Evolutionary conservation across 2,329 filamentous ascomycete genomes (phyloP).

Genomic region (Polytolypa hystricis): DNA sequence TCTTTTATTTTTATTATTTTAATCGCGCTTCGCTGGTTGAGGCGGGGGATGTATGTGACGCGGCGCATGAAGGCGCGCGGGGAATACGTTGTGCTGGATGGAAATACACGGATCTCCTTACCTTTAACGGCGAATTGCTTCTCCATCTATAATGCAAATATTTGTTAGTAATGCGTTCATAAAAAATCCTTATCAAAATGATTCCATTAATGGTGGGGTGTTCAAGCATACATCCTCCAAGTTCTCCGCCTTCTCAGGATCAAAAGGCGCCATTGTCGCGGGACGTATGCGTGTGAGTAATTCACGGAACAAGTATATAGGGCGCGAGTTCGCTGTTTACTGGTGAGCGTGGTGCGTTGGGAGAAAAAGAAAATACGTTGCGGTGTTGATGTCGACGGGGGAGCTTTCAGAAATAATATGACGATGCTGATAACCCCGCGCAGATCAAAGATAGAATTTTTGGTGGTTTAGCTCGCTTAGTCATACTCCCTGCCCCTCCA

Average conservation of each 20-base stretch:
- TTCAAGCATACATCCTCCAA: slow-evolving; percentile 50
- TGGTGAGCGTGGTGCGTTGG: neutral
- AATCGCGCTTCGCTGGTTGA: neutral
- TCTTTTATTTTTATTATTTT: neutral
- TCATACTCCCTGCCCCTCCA: too few species aligned
- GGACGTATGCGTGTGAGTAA: too few species aligned
- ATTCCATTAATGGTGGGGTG: slow-evolving; percentile 2
- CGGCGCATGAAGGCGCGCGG: neutral
- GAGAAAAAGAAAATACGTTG: neutral
- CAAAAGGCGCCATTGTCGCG: slow-evolving; percentile 25
- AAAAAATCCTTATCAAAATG: too few species aligned
- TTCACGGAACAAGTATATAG: too few species aligned
- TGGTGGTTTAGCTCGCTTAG: too few species aligned
- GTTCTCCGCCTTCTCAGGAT: slow-evolving; percentile 56
- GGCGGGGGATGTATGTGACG: neutral
- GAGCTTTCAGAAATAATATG: neutral
- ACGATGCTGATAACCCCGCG: neutral
- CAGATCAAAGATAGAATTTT: too few species aligned
- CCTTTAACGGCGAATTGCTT: slow-evolving; percentile 98
- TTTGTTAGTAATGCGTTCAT: slow-evolving; percentile 1
- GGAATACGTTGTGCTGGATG: too few species aligned
- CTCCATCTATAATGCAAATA: slow-evolving; percentile 59
- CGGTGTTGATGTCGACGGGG: neutral
- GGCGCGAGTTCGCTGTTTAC: too few species aligned
- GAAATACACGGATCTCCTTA: too few species aligned